Percentiles rank a stretch among this genome's conserved stretches.
Evolutionary conservation across 2,329 filamentous ascomycete species (phyloP).

Genomic region (Parasarocladium wereldwijsianum): DNA sequence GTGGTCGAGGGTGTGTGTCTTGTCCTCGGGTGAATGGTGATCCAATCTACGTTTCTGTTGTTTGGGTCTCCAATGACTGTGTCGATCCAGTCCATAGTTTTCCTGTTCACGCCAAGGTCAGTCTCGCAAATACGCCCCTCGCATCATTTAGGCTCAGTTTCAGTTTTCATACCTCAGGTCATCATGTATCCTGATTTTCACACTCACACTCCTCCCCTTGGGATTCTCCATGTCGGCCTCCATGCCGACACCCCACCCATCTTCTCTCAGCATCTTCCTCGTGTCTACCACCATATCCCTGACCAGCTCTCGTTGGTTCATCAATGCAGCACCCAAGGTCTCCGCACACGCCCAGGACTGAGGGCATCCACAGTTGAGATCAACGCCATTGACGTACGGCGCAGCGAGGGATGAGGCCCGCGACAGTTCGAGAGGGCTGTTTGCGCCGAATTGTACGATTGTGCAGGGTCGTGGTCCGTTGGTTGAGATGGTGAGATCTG

Average conservation of each 20-base stretch:
- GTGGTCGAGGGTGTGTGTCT: conserved; percentile 43
- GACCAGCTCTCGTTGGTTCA: conserved; percentile 50
- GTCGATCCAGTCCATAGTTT: conserved; percentile 46
- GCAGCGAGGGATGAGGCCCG: conserved; percentile 47
- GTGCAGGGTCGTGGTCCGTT: conserved; percentile 37
- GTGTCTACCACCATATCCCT: conserved; percentile 48
- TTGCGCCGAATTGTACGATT: conserved; percentile 54
- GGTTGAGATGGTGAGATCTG: conserved; percentile 48
- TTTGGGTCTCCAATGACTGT: conserved; percentile 41
- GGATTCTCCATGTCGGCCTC: conserved; percentile 26
- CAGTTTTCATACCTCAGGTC: conserved; percentile 33
- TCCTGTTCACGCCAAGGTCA: conserved; percentile 14
- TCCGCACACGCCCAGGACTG: conserved; percentile 60
- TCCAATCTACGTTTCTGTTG: conserved; percentile 44
- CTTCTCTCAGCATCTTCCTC: conserved; percentile 30
- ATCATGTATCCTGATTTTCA: conserved; percentile 55
- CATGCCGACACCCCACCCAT: conserved; percentile 37
- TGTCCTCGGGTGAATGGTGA: conserved; percentile 56
- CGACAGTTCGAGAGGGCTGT: conserved; percentile 43
- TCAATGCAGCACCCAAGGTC: conserved; percentile 53
- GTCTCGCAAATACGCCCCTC: not conserved
- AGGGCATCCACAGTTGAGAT: conserved; percentile 60
- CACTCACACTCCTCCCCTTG: conserved; percentile 44
- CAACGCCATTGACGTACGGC: conserved; percentile 48
- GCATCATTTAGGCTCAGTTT: not conserved